These are phyloP conservation scores for Blastobotrys proliferans DNA, from an alignment of 1,139 yeast species.

Conservation along the genomic window DNA sequence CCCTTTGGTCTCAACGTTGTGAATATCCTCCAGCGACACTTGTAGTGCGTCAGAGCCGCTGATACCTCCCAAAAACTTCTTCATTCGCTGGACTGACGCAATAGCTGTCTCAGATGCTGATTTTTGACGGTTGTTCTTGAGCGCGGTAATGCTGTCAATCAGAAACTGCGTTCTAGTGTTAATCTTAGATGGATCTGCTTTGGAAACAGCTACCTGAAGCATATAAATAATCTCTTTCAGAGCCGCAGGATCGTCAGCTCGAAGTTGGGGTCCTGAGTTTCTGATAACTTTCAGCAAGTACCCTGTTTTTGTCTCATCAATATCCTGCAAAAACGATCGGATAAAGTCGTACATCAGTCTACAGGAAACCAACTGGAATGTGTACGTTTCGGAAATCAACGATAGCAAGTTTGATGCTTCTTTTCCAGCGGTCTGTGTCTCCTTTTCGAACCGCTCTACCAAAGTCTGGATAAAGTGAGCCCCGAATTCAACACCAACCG, in stretches of 20 bases:
- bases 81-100: constrained; percentile 55
- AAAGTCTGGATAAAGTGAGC: constrained; percentile 78
- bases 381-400: constrained; percentile 69
- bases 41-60: constrained; percentile 66
- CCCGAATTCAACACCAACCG: constrained; percentile 85
- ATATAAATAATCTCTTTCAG: constrained; percentile 70
- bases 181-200: constrained; percentile 38
- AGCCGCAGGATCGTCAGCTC: constrained; percentile 86
- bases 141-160: constrained; percentile 76
- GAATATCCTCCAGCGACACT: constrained; percentile 79
- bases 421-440: constrained; percentile 40
- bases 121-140: constrained; percentile 80
- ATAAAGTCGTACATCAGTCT: constrained; percentile 74
- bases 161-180: constrained; percentile 75
- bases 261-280: constrained; percentile 76
- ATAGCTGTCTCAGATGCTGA: constrained; percentile 44
- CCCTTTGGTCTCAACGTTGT: constrained; percentile 69
- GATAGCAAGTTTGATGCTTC: constrained; percentile 69
- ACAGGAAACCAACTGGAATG: constrained; percentile 72
- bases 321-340: constrained; percentile 48
- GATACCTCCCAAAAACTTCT: constrained; percentile 57
- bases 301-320: constrained; percentile 74
- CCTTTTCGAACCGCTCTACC: constrained; percentile 58
- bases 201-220: constrained; percentile 48
- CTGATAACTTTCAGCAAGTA: constrained; percentile 65